phyloP scores from a whole-genome alignment of 495 filamentous ascomycete genomes.

The Parathielavia appendiculata region DNA sequence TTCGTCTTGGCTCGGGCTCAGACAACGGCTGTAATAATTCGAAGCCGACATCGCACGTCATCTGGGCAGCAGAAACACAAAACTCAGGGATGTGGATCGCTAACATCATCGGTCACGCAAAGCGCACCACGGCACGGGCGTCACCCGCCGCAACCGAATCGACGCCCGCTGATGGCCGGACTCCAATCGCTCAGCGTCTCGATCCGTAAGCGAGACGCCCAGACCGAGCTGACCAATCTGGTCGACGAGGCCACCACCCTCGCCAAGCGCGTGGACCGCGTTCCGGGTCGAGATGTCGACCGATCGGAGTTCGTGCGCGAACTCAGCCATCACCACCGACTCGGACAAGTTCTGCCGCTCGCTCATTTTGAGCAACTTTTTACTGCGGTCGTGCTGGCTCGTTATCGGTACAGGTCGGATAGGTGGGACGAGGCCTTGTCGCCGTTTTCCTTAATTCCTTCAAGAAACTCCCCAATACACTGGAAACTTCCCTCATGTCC shows the following conservation, averaged over 20 bases:
- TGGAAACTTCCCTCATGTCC: background rate
- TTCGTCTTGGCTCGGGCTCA: too few species aligned
- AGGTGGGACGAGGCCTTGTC: background rate
- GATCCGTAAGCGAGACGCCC: constrained; percentile 3
- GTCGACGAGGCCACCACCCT: background rate
- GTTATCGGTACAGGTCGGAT: constrained; percentile 2
- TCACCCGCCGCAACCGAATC: background rate
- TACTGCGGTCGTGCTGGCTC: constrained; percentile 1
- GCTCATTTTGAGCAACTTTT: constrained; percentile 1
- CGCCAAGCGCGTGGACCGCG: background rate
- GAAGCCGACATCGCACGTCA: too few species aligned
- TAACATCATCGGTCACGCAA: background rate
- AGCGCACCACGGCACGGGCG: background rate
- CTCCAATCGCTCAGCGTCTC: constrained; percentile 6
- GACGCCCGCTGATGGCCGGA: background rate
- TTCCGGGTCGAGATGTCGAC: constrained; percentile 1
- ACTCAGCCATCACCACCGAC: background rate
- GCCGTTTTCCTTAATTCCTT: background rate
- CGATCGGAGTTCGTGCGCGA: background rate
- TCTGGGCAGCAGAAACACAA: background rate
- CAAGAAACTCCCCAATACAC: background rate
- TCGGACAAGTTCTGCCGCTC: background rate
- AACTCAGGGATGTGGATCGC: background rate
- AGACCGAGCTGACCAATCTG: background rate
- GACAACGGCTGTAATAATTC: too few species aligned